Conservation (phyloP, 2,329 filamentous ascomycete species). For the Aciculosporium take region DNA sequence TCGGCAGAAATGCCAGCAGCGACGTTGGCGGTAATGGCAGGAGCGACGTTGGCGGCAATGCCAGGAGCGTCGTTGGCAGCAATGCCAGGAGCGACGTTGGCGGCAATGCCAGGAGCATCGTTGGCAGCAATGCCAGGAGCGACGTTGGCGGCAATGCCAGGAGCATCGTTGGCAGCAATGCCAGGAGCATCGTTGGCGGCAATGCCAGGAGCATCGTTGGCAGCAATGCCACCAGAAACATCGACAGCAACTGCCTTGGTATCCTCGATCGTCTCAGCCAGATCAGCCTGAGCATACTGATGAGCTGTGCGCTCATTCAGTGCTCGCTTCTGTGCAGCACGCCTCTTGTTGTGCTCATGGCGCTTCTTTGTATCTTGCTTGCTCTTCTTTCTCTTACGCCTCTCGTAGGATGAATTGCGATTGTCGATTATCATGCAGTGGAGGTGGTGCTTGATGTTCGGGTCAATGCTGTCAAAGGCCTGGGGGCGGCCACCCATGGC, state of each 20-base stretch:
- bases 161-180: background rate
- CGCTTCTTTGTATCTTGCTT: background rate
- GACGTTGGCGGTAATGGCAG: background rate
- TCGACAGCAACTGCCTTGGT: background rate
- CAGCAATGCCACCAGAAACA: background rate
- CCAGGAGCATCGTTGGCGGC: background rate
- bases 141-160: background rate
- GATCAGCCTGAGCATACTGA: slow-evolving; percentile 1
- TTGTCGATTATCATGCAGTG: background rate
- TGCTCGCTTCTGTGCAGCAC: slow-evolving; percentile 3
- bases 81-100: background rate
- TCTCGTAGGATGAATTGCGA: slow-evolving; percentile 1
- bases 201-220: background rate
- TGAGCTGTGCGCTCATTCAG: slow-evolving; percentile 5
- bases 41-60: background rate
- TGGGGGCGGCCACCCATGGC: slow-evolving; percentile 3
- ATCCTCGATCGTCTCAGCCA: background rate
- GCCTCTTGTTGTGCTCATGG: slow-evolving; percentile 2
- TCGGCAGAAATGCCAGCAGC: background rate
- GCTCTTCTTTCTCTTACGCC: slow-evolving; percentile 1
- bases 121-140: background rate
- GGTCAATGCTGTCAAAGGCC: slow-evolving; percentile 1
- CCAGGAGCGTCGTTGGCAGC: background rate
- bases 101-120: background rate
- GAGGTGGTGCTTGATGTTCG: background rate